Conservation (phyloP, 2,329 filamentous ascomycete species). For the Venturia asperata region DNA sequence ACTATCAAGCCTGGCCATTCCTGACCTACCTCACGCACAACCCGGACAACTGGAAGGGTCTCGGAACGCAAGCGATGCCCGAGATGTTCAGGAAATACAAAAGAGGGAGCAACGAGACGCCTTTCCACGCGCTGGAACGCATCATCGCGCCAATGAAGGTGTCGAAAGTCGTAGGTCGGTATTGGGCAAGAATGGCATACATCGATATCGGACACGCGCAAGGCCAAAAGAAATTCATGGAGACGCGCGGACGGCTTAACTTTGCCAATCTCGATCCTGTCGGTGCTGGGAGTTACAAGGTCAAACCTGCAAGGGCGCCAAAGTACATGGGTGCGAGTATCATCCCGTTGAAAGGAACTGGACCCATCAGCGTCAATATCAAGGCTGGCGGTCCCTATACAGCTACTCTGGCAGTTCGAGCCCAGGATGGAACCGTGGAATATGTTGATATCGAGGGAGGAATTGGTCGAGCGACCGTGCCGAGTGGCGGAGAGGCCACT, state of each 20-base stretch:
- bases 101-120: conserved; percentile 43
- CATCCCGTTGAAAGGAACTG: conserved; percentile 37
- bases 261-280: conserved; percentile 31
- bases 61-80: conserved; percentile 23
- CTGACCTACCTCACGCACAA: conserved; percentile 44
- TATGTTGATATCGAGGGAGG: conserved; percentile 26
- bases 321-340: conserved; percentile 48
- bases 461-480: too few relatives aligned
- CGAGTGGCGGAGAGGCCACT: conserved; percentile 28
- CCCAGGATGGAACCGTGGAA: conserved; percentile 28
- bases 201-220: conserved; percentile 43
- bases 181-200: conserved; percentile 49
- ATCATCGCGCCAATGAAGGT: conserved; percentile 31
- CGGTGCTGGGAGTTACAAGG: conserved; percentile 35
- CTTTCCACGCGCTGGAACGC: conserved; percentile 41
- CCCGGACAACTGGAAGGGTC: conserved; percentile 35
- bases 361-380: conserved; percentile 29
- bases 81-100: conserved; percentile 38
- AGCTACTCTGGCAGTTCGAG: conserved; percentile 37
- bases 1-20: conserved; percentile 49
- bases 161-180: conserved; percentile 41
- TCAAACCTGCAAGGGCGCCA: conserved; percentile 38
- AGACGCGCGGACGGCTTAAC: conserved; percentile 28
- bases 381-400: conserved; percentile 34
- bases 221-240: conserved; percentile 35